phyloP scores from a whole-genome alignment of 305 asterid genomes.

The Salvia sclarea region DNA sequence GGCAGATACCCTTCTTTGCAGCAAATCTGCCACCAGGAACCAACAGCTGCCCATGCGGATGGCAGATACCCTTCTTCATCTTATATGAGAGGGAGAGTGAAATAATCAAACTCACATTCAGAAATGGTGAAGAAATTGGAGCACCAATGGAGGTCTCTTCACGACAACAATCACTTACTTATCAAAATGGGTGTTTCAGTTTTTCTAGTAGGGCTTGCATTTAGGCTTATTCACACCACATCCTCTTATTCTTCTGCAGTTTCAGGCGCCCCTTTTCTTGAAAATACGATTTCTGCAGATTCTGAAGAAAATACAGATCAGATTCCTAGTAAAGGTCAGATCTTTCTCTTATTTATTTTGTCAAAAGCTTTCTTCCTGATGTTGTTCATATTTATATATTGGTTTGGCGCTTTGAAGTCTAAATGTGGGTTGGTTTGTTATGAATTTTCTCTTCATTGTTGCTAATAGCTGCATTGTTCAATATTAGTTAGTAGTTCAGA shows the following conservation, averaged over 20 bases:
- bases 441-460: conserved; percentile 1
- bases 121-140: conserved; percentile 46
- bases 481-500: not conserved
- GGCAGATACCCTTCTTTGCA: too few species aligned
- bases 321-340: conserved; percentile 44
- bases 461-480: not conserved
- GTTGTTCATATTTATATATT: not conserved
- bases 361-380: not conserved
- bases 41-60: too few species aligned
- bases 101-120: not conserved
- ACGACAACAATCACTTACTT: conserved; percentile 47
- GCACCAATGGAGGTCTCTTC: conserved; percentile 37
- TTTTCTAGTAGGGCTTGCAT: conserved; percentile 55
- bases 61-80: not conserved
- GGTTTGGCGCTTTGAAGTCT: not conserved
- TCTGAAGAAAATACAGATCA: conserved; percentile 35
- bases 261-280: conserved; percentile 40
- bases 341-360: conserved; percentile 10
- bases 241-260: conserved; percentile 45
- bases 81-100: not conserved
- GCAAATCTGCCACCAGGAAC: too few species aligned
- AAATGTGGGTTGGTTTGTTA: conserved; percentile 1
- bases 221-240: conserved; percentile 46
- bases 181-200: conserved; percentile 58
- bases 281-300: conserved; percentile 25